These are phyloP conservation scores for Apiotrichum akiyoshidainum DNA, from an alignment of 1,284 basidiomycete species.

Conservation along the genomic window DNA sequence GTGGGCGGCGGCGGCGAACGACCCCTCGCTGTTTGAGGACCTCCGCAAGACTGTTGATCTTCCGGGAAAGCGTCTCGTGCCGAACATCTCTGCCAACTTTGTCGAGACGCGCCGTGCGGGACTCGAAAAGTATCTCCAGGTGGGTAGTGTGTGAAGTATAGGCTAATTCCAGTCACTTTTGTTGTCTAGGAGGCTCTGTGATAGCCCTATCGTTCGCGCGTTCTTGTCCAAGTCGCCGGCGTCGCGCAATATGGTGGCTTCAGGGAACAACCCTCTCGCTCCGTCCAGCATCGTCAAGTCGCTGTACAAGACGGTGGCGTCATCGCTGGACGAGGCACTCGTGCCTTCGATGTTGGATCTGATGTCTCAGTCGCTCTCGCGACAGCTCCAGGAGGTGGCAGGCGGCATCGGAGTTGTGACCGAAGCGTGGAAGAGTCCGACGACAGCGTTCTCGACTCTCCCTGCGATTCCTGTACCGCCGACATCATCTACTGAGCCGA, in stretches of 20 bases:
- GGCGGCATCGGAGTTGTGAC: conserved; percentile 76
- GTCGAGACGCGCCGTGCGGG: conserved; percentile 74
- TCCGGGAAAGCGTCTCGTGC: conserved; percentile 84
- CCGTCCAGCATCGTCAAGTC: conserved; percentile 70
- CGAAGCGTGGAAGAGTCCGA: conserved; percentile 46
- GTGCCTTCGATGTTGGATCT: conserved; percentile 91
- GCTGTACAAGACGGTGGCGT: conserved; percentile 80
- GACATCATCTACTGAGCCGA: neutral
- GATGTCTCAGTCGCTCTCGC: conserved; percentile 63
- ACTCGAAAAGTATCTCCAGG: conserved; percentile 86
- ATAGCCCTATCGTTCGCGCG: conserved; percentile 72
- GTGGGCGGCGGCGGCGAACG: conserved; percentile 20
- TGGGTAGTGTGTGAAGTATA: conserved; percentile 41
- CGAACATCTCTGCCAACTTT: conserved; percentile 69
- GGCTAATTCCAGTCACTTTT: conserved; percentile 62
- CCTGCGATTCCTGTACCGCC: neutral
- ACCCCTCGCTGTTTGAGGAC: neutral
- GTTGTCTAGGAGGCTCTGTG: conserved; percentile 69
- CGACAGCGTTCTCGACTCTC: neutral
- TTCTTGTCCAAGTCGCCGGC: conserved; percentile 69
- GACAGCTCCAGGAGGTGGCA: conserved; percentile 81
- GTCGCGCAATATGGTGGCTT: neutral
- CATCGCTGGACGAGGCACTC: conserved; percentile 89
- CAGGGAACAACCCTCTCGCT: conserved; percentile 44
- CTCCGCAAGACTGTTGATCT: conserved; percentile 58